Evolutionary conservation across 164 flowering plant genomes (phyloP).

Genomic region (Paratinospora sagittata): DNA sequence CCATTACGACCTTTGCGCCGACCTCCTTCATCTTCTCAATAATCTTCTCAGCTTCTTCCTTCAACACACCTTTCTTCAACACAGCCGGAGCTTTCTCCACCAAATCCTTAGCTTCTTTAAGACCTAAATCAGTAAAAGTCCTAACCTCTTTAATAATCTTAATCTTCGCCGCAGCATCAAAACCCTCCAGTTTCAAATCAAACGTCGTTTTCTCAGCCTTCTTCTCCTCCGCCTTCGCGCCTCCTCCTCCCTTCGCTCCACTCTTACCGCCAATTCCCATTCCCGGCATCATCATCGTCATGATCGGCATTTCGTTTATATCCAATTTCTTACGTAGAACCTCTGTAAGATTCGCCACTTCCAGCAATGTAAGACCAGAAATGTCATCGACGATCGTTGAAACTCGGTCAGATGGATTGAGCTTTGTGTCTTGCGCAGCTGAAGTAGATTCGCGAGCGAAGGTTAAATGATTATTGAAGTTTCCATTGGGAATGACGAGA

Average conservation of each 20-base stretch:
- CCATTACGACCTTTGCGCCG: conserved; percentile 34
- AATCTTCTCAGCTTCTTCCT: conserved; percentile 33
- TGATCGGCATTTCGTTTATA: conserved; percentile 61
- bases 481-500: neutral
- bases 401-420: conserved; percentile 35
- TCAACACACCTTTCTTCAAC: conserved; percentile 29
- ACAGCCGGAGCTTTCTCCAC: conserved; percentile 34
- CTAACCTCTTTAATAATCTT: conserved; percentile 92
- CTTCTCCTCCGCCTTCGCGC: conserved; percentile 45
- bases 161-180: conserved; percentile 73
- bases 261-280: conserved; percentile 47
- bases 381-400: conserved; percentile 63
- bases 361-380: conserved; percentile 56
- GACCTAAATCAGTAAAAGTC: conserved; percentile 53
- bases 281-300: conserved; percentile 86
- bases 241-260: conserved; percentile 28
- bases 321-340: conserved; percentile 53
- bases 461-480: neutral
- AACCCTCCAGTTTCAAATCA: conserved; percentile 79
- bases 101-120: conserved; percentile 38
- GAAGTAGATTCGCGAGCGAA: conserved; percentile 16
- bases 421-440: conserved; percentile 7
- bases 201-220: conserved; percentile 74
- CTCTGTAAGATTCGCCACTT: conserved; percentile 63
- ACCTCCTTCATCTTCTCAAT: conserved; percentile 32